Base-by-base conservation (phyloP, 139 green algal genomes). In the Penium margaritaceum region DNA sequence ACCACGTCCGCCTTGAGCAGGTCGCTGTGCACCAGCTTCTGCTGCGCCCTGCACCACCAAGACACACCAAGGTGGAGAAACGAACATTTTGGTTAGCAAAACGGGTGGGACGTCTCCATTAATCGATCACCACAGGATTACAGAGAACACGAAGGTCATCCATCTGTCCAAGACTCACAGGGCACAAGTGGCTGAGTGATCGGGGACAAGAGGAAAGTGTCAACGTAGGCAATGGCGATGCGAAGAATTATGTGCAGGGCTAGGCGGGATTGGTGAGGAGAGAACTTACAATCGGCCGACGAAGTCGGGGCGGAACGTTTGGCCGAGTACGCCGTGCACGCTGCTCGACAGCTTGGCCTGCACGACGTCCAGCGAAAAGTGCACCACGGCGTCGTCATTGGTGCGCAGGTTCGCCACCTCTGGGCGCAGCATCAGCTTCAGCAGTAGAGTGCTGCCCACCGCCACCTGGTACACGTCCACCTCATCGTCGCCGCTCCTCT, bases 21-120 rank as follows among this genome's bases (percentile, higher is more conserved):
- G 17, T 43, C 24, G 61, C 6, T 69, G n/a, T 36, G 29, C 61
- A 54, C 61, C 61, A 69, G 61, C 19, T 69, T 33, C 61, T 69
- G 61, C 61, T 29, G 5, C 17, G 21, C 61, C 32, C 61, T 69
- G 61, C n/a, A n/a, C n/a, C n/a, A n/a, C n/a, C n/a, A n/a, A n/a
- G n/a, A n/a, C n/a, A n/a, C n/a, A n/a, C n/a, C n/a, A n/a, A n/a
- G n/a, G n/a, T n/a, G n/a, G n/a, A n/a, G n/a, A n/a, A n/a, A n/a
- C n/a, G n/a, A n/a, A n/a, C n/a, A n/a, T n/a, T n/a, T n/a, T n/a
- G n/a, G n/a, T n/a, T n/a, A n/a, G n/a, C n/a, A n/a, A n/a, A n/a
- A n/a, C n/a, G n/a, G n/a, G n/a, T n/a, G n/a, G n/a, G n/a, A n/a
- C n/a, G n/a, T n/a, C n/a, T n/a, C n/a, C n/a, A n/a, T n/a, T n/a